Evolutionary conservation across 805 yeast species (phyloP).

Genomic region (Maudiozyma pseudohumilis): DNA sequence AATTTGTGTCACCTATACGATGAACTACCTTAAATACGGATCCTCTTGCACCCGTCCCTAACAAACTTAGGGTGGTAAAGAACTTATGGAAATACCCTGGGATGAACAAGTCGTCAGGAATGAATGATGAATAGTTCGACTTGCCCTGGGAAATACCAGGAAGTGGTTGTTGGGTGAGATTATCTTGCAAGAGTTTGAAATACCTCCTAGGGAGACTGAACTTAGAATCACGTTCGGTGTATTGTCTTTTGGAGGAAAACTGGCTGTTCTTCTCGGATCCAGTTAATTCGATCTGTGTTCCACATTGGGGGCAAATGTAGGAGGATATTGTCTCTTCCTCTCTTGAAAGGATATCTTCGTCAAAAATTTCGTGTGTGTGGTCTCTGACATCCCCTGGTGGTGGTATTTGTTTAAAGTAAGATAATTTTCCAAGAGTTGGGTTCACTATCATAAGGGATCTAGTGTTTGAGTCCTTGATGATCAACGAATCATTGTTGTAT

Average conservation of each 20-base stretch:
- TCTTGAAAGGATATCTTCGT: not conserved
- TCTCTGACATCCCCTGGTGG: not conserved
- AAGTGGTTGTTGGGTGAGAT: slow-evolving; percentile 4
- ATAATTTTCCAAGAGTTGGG: slow-evolving; percentile 19
- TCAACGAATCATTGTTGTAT: slow-evolving; percentile 19
- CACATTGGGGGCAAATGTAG: slow-evolving; percentile 25
- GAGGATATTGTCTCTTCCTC: slow-evolving; percentile 14
- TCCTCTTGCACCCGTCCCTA: slow-evolving; percentile 83
- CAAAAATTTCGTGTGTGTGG: not conserved
- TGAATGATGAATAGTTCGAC: slow-evolving; percentile 7
- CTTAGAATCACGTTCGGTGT: not conserved
- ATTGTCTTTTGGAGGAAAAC: not conserved
- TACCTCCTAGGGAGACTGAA: slow-evolving; percentile 14
- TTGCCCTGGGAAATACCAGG: not conserved
- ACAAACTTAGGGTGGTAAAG: slow-evolving; percentile 46
- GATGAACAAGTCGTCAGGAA: slow-evolving; percentile 53
- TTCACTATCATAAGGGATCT: slow-evolving; percentile 24
- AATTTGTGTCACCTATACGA: slow-evolving; percentile 50
- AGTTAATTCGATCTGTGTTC: slow-evolving; percentile 15
- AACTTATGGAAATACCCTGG: slow-evolving; percentile 75
- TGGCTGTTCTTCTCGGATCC: not conserved
- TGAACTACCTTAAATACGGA: slow-evolving; percentile 80
- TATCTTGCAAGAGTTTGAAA: slow-evolving; percentile 15
- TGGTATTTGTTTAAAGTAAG: slow-evolving; percentile 14
- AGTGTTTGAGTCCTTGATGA: slow-evolving; percentile 23